Evolutionary conservation across 2,329 filamentous ascomycete genomes (phyloP).

Genomic region (Talaromyces sp.): DNA sequence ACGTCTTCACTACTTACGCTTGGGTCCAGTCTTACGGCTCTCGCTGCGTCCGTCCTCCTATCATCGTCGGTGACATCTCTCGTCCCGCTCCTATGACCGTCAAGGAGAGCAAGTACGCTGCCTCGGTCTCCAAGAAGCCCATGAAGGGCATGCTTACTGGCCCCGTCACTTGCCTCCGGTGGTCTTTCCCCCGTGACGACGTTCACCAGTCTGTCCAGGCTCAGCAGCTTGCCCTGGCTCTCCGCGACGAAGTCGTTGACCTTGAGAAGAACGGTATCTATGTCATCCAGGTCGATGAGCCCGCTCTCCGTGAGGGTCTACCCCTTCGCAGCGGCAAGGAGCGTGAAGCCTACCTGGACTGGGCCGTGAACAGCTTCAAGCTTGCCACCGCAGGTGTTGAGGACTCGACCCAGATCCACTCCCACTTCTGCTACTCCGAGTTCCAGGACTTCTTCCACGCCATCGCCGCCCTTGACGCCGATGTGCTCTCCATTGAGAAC

Average conservation of each 20-base stretch:
- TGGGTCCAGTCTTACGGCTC: slow-evolving; percentile 99
- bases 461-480: slow-evolving; percentile 94
- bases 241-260: slow-evolving; percentile 97
- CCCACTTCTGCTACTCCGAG: slow-evolving; percentile 99
- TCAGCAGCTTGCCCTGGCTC: slow-evolving; percentile 95
- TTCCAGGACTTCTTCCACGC: slow-evolving; percentile 99
- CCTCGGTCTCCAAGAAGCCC: slow-evolving; percentile 92
- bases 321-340: slow-evolving; percentile 90
- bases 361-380: slow-evolving; percentile 98
- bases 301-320: slow-evolving; percentile 97
- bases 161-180: slow-evolving; percentile 96
- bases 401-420: slow-evolving; percentile 98
- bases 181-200: slow-evolving; percentile 99
- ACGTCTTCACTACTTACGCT: slow-evolving; percentile 97
- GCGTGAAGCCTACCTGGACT: slow-evolving; percentile 93
- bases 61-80: slow-evolving; percentile 97
- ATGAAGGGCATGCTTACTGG: slow-evolving; percentile 99
- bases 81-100: slow-evolving; percentile 97
- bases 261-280: slow-evolving; percentile 94
- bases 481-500: slow-evolving; percentile 99
- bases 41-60: slow-evolving; percentile 94
- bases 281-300: slow-evolving; percentile 99
- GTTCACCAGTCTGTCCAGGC: slow-evolving; percentile 99
- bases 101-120: slow-evolving; percentile 99
- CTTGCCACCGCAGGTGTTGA: slow-evolving; percentile 88